These are phyloP conservation scores for Melanomma pulvis-pyrius DNA, from an alignment of 495 filamentous ascomycete genomes.

Conservation along the genomic window DNA sequence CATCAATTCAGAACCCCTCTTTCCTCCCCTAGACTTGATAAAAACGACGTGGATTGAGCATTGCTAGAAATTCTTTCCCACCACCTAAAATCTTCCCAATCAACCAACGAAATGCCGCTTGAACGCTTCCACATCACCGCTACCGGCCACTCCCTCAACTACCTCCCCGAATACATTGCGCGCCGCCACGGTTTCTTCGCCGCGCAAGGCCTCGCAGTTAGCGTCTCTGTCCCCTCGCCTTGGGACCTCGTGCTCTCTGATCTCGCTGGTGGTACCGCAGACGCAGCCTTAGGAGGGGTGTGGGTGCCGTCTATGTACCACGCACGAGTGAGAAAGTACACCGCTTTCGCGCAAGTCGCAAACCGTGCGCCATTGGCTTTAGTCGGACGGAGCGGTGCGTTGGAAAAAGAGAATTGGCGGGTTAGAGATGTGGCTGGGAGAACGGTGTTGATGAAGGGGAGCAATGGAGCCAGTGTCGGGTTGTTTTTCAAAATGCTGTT, in stretches of 20 bases:
- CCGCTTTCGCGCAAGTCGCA: no score
- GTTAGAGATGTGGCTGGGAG: constrained; percentile 14
- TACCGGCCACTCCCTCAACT: constrained; percentile 29
- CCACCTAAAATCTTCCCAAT: no score
- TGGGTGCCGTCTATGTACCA: no score
- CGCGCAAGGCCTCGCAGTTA: constrained; percentile 19
- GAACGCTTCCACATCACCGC: constrained; percentile 23
- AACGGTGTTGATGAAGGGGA: constrained; percentile 28
- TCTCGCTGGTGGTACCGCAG: constrained; percentile 11
- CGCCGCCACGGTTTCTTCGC: constrained; percentile 29
- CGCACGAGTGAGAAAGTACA: no score
- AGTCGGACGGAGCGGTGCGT: no score
- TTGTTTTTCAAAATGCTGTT: constrained; percentile 32
- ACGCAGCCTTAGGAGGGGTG: no score
- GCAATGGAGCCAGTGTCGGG: constrained; percentile 21
- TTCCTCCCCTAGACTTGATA: no score
- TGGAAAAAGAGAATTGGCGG: neutral
- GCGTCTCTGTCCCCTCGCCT: constrained; percentile 15
- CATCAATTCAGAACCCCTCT: no score
- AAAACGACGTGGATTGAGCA: no score
- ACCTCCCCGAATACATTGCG: constrained; percentile 32
- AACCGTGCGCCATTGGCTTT: no score
- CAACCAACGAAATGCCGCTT: no score
- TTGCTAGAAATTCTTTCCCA: no score
- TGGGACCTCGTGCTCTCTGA: constrained; percentile 23